A percentile compares a stretch with the other conserved stretches of the same genome.
phyloP scores from a whole-genome alignment of 75 land plant genomes.

The Chamaecyparis obtusa region DNA sequence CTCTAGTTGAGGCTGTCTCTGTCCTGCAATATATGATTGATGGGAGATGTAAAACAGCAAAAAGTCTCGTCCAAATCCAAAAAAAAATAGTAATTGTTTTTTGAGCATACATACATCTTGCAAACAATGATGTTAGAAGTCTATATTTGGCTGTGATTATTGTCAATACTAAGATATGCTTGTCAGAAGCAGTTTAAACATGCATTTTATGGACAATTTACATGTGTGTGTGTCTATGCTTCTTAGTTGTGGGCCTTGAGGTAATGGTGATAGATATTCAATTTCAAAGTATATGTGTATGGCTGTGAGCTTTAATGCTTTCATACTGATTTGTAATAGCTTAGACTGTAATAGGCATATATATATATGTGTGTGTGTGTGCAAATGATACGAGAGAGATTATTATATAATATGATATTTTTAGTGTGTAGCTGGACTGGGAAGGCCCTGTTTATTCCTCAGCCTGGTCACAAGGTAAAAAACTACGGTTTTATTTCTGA shows the following conservation, averaged over 20 bases:
- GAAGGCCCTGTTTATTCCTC: no score
- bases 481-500: no score
- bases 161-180: neutral
- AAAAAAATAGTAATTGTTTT: no score
- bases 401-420: neutral
- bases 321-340: neutral
- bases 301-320: neutral
- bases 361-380: neutral
- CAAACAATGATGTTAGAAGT: neutral
- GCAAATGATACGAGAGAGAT: neutral
- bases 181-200: neutral
- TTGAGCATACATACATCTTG: neutral
- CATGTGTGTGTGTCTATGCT: neutral
- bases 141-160: neutral
- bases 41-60: no score
- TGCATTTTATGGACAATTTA: neutral
- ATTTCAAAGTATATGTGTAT: neutral
- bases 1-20: no score
- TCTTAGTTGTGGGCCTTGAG: neutral
- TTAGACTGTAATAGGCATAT: no score
- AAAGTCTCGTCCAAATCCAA: no score
- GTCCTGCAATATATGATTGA: no score
- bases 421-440: no score
- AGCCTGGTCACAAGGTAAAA: no score
- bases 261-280: neutral